phyloP scores from a whole-genome alignment of 106 monocot genomes.

The Apostasia ramifera region DNA sequence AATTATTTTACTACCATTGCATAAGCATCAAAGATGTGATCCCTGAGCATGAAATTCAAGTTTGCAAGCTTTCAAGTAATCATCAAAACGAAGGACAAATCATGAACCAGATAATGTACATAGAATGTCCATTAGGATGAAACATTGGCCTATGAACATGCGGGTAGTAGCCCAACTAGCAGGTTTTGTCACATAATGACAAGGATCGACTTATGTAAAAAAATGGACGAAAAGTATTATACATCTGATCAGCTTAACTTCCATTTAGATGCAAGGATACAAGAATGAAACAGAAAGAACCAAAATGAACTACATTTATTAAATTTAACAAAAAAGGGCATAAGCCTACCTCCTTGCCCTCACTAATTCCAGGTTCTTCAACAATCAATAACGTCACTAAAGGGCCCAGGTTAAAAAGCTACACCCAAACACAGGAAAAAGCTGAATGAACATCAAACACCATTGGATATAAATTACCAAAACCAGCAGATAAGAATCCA shows the following conservation, averaged over 20 bases:
- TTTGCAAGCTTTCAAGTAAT: too few relatives aligned
- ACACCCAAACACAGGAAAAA: conserved; percentile 6
- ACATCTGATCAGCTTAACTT: background rate
- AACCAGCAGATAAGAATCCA: background rate
- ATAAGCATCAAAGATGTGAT: too few relatives aligned
- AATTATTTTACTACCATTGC: too few relatives aligned
- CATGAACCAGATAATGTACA: background rate
- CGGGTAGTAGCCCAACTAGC: background rate
- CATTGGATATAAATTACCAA: background rate
- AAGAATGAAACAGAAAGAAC: background rate
- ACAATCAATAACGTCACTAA: conserved; percentile 33
- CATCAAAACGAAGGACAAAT: background rate
- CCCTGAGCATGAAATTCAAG: too few relatives aligned
- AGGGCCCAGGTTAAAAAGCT: conserved; percentile 37
- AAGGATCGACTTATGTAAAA: background rate
- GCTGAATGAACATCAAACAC: background rate
- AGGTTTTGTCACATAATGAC: background rate
- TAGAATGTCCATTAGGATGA: background rate
- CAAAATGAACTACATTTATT: background rate
- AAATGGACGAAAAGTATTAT: background rate
- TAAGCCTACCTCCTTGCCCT: conserved; percentile 28
- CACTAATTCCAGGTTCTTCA: conserved; percentile 18
- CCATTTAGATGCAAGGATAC: background rate
- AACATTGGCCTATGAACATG: background rate
- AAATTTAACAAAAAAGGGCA: background rate